These are phyloP conservation scores for Juncus effusus DNA, from an alignment of 176 grass and related monocot species.

Conservation along the genomic window DNA sequence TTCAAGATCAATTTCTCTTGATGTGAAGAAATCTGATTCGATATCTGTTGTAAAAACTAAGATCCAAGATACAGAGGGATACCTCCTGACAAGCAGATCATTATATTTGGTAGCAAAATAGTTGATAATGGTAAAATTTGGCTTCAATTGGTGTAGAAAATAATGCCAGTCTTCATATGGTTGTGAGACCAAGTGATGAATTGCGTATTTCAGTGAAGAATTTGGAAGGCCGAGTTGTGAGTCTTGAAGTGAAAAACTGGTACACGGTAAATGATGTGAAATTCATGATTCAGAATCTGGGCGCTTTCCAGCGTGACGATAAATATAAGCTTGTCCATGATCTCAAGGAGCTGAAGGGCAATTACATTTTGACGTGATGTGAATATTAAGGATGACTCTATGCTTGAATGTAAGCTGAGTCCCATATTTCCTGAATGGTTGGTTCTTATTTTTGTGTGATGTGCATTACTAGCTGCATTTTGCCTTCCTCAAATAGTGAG, in stretches of 20 bases:
- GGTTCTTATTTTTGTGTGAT: too few species aligned
- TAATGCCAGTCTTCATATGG: slow-evolving; percentile 13
- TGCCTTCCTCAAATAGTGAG: too few species aligned
- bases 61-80: slow-evolving; percentile 19
- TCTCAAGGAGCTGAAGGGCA: slow-evolving; percentile 10
- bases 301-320: slow-evolving; percentile 4
- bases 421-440: too few species aligned
- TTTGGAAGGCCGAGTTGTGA: neutral
- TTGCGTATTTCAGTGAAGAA: slow-evolving; percentile 2
- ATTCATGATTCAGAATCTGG: slow-evolving; percentile 2
- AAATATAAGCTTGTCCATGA: slow-evolving; percentile 6
- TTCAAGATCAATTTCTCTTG: neutral
- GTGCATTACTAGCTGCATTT: too few species aligned
- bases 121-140: slow-evolving; percentile 16
- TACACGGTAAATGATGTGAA: slow-evolving; percentile 28
- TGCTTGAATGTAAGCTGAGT: neutral
- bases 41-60: slow-evolving; percentile 12
- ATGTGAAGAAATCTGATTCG: slow-evolving; percentile 20
- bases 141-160: slow-evolving; percentile 23
- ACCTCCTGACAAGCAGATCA: neutral
- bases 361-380: slow-evolving; percentile 16
- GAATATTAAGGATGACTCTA: slow-evolving; percentile 2
- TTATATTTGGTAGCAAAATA: slow-evolving; percentile 1
- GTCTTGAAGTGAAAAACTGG: slow-evolving; percentile 22
- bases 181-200: slow-evolving; percentile 6